Conservation (phyloP, 1,139 yeast species). For the Scheffersomyces quercinus region DNA sequence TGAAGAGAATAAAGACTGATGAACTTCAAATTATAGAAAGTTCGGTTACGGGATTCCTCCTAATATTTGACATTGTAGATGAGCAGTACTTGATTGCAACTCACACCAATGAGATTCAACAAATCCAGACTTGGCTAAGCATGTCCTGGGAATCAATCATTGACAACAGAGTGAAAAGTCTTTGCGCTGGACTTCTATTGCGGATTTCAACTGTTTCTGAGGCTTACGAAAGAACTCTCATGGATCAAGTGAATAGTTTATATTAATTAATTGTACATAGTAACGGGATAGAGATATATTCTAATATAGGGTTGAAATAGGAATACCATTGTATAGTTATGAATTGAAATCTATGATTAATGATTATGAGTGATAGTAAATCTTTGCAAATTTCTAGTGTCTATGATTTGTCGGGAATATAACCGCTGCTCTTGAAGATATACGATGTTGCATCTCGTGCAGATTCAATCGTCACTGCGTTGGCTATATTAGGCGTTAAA, state of each 20-base stretch:
- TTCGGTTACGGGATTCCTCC: slow-evolving; percentile 44
- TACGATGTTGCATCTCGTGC: neutral
- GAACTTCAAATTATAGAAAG: slow-evolving; percentile 46
- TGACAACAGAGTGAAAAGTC: slow-evolving; percentile 44
- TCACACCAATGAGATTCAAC: slow-evolving; percentile 30
- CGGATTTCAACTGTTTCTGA: slow-evolving; percentile 2
- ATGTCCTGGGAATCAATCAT: slow-evolving; percentile 47
- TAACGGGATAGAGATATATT: neutral
- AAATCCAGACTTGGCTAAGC: slow-evolving; percentile 42
- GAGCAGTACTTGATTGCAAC: slow-evolving; percentile 31
- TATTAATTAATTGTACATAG: slow-evolving; percentile 1
- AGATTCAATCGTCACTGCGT: neutral
- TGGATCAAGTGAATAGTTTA: slow-evolving; percentile 15
- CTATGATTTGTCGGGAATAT: no score
- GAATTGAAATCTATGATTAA: no score
- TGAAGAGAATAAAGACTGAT: slow-evolving; percentile 18
- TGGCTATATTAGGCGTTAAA: neutral
- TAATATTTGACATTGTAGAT: slow-evolving; percentile 48
- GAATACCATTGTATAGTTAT: no score
- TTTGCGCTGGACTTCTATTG: slow-evolving; percentile 53
- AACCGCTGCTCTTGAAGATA: neutral
- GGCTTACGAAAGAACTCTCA: slow-evolving; percentile 13
- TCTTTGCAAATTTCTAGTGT: no score
- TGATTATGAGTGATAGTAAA: no score
- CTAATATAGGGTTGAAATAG: neutral